phyloP scores from a whole-genome alignment of 208 protist species.

The Tritrichomonas musculus region DNA sequence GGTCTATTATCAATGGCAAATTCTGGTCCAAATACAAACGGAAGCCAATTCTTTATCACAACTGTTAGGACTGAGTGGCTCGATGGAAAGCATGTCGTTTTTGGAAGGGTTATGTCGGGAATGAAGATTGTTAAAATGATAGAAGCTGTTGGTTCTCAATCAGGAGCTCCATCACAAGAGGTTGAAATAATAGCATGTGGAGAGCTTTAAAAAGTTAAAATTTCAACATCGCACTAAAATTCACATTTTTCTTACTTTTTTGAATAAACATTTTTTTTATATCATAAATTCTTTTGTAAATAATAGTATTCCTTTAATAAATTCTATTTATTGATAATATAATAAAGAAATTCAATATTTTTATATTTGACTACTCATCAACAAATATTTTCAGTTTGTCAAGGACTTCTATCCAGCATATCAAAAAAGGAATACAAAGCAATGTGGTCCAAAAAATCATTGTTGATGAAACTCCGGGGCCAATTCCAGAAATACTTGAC shows the following conservation, averaged over 20 bases:
- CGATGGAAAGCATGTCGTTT: constrained; percentile 71
- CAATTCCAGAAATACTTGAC: not conserved
- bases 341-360: too few relatives aligned
- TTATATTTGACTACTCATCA: not conserved
- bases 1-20: constrained; percentile 74
- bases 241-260: too few relatives aligned
- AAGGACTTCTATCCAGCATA: not conserved
- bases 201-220: not conserved
- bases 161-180: not conserved
- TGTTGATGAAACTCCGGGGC: not conserved
- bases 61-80: constrained; percentile 62
- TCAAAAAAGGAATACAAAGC: not conserved
- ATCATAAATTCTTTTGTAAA: too few relatives aligned
- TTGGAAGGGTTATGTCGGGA: constrained; percentile 62
- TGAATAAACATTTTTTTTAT: too few relatives aligned
- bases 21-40: constrained; percentile 68
- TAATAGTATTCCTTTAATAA: too few relatives aligned
- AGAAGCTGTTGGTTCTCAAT: constrained; percentile 35
- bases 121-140: constrained; percentile 57
- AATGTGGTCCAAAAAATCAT: not conserved
- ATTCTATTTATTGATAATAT: too few relatives aligned
- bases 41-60: constrained; percentile 66
- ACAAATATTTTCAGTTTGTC: not conserved
- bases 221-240: too few relatives aligned
- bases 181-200: not conserved